These are phyloP conservation scores for Botrytis fabae DNA, from an alignment of 2,329 filamentous ascomycete species.

Conservation along the genomic window DNA sequence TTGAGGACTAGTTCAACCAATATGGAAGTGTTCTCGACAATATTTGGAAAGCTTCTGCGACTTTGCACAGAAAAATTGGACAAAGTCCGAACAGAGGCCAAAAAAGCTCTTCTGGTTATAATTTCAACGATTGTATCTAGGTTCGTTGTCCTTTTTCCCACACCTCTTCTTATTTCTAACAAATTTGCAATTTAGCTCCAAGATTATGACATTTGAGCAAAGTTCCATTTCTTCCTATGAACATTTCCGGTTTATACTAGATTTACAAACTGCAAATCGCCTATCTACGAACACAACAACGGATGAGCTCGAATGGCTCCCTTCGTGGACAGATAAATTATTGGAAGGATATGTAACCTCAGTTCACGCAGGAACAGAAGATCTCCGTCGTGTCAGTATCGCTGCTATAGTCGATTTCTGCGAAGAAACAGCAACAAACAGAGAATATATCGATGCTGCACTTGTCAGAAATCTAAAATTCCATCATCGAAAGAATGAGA, in stretches of 20 bases:
- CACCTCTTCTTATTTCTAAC: not conserved
- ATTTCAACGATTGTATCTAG: slow-evolving; percentile 37
- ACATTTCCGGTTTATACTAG: slow-evolving; percentile 33
- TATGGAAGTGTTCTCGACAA: slow-evolving; percentile 22
- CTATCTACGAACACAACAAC: slow-evolving; percentile 27
- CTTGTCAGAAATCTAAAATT: slow-evolving; percentile 55
- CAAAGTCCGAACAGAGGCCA: slow-evolving; percentile 71
- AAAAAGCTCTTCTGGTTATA: slow-evolving; percentile 49
- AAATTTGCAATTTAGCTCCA: not conserved
- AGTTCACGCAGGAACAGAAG: slow-evolving; percentile 75
- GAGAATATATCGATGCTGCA: slow-evolving; percentile 49
- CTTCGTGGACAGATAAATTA: slow-evolving; percentile 47
- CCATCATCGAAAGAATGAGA: slow-evolving; percentile 56
- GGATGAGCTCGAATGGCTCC: slow-evolving; percentile 8
- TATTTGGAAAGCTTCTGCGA: slow-evolving; percentile 50
- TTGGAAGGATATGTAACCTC: slow-evolving; percentile 70
- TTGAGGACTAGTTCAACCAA: slow-evolving; percentile 25
- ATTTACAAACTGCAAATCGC: slow-evolving; percentile 23
- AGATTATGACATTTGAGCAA: not conserved
- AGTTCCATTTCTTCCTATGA: slow-evolving; percentile 23
- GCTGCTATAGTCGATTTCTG: slow-evolving; percentile 62
- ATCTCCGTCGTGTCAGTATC: slow-evolving; percentile 68
- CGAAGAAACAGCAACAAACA: slow-evolving; percentile 30
- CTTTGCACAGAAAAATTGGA: slow-evolving; percentile 89
- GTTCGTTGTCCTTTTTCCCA: not conserved